Evolutionary conservation across 208 protist genomes (phyloP).

Genomic region (Wallacemonas sp.): DNA sequence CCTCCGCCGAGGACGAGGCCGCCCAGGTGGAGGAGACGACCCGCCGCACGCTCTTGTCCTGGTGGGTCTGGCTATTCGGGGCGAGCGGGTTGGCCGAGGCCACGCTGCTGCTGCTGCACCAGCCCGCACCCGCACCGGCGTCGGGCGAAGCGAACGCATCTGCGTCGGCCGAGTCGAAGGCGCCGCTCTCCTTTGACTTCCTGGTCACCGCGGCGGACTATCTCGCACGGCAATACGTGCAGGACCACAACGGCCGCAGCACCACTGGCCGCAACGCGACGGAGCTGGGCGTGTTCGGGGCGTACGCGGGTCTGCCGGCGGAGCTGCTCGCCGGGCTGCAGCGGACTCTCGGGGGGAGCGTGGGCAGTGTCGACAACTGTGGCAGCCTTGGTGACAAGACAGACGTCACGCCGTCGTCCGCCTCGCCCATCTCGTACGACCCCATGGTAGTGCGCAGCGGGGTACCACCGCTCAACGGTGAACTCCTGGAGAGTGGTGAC

Average conservation of each 20-base stretch:
- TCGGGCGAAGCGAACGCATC: too few relatives aligned
- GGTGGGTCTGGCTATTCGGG: slow-evolving; percentile 22
- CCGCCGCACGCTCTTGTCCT: slow-evolving; percentile 12
- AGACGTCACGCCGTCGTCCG: neutral
- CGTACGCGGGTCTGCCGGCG: neutral
- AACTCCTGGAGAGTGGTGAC: neutral
- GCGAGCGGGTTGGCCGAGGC: slow-evolving; percentile 18
- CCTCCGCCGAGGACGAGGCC: neutral
- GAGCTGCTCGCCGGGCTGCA: slow-evolving; percentile 2
- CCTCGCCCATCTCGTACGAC: slow-evolving; percentile 7
- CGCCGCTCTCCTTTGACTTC: slow-evolving; percentile 11
- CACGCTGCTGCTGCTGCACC: slow-evolving; percentile 10
- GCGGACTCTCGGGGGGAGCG: neutral
- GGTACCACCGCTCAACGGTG: neutral
- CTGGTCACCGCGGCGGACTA: slow-evolving; percentile 9
- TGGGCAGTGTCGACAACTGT: neutral
- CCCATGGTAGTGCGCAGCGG: neutral
- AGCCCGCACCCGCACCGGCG: neutral
- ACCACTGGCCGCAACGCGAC: neutral
- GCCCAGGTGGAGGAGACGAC: slow-evolving; percentile 1
- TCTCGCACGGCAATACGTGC: slow-evolving; percentile 7
- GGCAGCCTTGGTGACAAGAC: neutral
- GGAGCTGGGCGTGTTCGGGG: neutral
- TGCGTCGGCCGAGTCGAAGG: too few relatives aligned
- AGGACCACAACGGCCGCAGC: neutral